Evolutionary conservation across 2,329 filamentous ascomycete genomes (phyloP).

Genomic region (Fusarium heterosporum): DNA sequence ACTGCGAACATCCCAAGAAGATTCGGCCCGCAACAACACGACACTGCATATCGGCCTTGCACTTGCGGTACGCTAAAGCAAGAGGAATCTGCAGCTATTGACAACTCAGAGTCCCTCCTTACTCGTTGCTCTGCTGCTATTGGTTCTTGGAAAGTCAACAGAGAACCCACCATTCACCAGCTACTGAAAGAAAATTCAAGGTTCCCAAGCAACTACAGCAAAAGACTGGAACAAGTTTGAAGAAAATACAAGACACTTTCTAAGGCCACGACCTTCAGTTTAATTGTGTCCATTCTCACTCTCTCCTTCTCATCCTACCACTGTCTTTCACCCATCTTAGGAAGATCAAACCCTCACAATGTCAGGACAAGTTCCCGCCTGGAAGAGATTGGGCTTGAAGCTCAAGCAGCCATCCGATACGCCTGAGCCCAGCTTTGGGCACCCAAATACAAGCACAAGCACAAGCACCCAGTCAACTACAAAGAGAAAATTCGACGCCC

Average conservation of each 20-base stretch:
- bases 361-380: constrained; percentile 65
- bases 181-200: constrained; percentile 40
- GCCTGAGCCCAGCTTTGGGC: constrained; percentile 54
- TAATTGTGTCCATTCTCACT: neutral
- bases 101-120: constrained; percentile 28
- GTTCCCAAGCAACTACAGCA: constrained; percentile 38
- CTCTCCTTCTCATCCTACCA: constrained; percentile 2
- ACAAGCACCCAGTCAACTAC: constrained; percentile 45
- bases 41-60: constrained; percentile 41
- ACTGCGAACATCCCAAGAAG: constrained; percentile 36
- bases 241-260: constrained; percentile 21
- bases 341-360: constrained; percentile 50
- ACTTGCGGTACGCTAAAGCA: constrained; percentile 31
- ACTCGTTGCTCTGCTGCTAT: constrained; percentile 18
- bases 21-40: constrained; percentile 40
- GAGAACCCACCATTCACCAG: constrained; percentile 29
- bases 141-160: constrained; percentile 24
- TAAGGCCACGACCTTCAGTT: neutral
- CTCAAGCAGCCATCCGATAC: constrained; percentile 60
- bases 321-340: neutral
- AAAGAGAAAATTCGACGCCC: constrained; percentile 57
- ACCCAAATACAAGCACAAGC: constrained; percentile 51
- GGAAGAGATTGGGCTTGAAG: constrained; percentile 73
- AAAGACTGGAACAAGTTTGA: constrained; percentile 31
- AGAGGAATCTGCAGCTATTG: constrained; percentile 39